phyloP scores from a whole-genome alignment of 2,329 filamentous ascomycete genomes.

The Ceratocystis papillata region DNA sequence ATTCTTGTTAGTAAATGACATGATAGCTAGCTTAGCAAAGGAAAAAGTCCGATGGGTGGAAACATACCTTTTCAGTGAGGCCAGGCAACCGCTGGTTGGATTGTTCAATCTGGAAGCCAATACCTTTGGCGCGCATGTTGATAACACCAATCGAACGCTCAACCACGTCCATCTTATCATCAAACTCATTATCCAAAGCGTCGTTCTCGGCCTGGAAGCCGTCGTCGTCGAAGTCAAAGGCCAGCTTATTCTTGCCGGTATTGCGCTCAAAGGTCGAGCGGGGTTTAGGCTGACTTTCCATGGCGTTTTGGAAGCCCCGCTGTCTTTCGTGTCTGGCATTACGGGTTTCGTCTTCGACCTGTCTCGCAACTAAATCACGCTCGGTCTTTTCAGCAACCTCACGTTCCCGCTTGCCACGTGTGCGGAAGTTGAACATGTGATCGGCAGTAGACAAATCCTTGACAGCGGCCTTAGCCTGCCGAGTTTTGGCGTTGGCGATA shows the following conservation, averaged over 20 bases:
- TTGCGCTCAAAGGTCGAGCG: conserved; percentile 18
- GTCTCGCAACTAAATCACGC: conserved; percentile 30
- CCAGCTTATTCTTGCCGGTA: conserved; percentile 46
- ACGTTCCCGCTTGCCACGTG: conserved; percentile 53
- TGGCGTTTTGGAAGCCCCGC: conserved; percentile 28
- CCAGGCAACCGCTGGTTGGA: conserved; percentile 45
- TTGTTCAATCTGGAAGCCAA: conserved; percentile 62
- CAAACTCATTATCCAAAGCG: conserved; percentile 45
- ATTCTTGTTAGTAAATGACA: conserved; percentile 25
- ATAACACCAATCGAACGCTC: conserved; percentile 58
- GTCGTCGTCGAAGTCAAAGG: conserved; percentile 65
- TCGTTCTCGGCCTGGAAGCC: conserved; percentile 41
- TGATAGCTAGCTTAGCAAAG: conserved; percentile 4
- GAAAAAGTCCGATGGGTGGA: not conserved
- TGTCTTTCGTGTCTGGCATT: conserved; percentile 28
- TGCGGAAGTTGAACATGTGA: conserved; percentile 63
- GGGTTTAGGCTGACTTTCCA: conserved; percentile 17
- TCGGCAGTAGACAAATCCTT: conserved; percentile 77
- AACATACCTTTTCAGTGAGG: conserved; percentile 62
- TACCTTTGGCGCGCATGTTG: conserved; percentile 64
- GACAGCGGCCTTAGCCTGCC: conserved; percentile 66
- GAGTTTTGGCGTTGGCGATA: conserved; percentile 63
- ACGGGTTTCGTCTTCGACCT: conserved; percentile 20
- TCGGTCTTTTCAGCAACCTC: conserved; percentile 59
- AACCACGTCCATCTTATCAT: conserved; percentile 52